Base-by-base conservation (phyloP, 495 filamentous ascomycete species). In the Achaetomiella virescens region DNA sequence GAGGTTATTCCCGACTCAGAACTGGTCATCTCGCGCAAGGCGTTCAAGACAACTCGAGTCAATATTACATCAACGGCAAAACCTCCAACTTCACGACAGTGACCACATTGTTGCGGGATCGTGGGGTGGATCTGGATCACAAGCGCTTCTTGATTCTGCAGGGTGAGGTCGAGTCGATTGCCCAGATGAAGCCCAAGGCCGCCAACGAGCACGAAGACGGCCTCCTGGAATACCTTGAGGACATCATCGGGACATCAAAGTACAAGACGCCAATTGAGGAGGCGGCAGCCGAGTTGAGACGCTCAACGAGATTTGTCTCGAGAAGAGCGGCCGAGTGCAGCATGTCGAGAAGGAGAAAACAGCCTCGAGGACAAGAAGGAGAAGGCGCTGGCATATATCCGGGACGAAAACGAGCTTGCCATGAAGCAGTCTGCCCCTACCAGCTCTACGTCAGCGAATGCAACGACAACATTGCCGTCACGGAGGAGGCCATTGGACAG, bases 181-280 rank as follows among this genome's bases (percentile, higher is more conserved):
- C 93, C 24, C 93, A 98, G 73, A 98, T 98, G 93, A 98, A 97
- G 70, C 81, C 93, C 1, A 98, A 98, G 69, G 93, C 95, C 3
- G 85, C 78, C 21, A 89, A 88, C 58, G 93, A 97, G 62, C 91
- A 96, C 61, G 93, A 98, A 61, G 93, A 98, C 65, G 93, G 93
- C 17, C 80, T 98, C 24, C 77, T 98, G 22, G 93, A 98, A 68
- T 98, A 98, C 61, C 83, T 98, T 1, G 93, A 98, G 66, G 93
- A 98, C 68, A 97, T 98, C 61, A 97, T 98, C 58, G 93, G 93
- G 50, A 98, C 93, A 0, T 96, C 91, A 14, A 95, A 95, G 65
- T 98, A 97, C 73, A 98, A 98, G 72, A 81, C 86, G 5, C 91
- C 93, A 0, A 98, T 98, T 62, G 91, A 97, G 63, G 95, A 97